phyloP scores from a whole-genome alignment of 2,329 filamentous ascomycete genomes.

The Colletotrichum gloeosporioides region DNA sequence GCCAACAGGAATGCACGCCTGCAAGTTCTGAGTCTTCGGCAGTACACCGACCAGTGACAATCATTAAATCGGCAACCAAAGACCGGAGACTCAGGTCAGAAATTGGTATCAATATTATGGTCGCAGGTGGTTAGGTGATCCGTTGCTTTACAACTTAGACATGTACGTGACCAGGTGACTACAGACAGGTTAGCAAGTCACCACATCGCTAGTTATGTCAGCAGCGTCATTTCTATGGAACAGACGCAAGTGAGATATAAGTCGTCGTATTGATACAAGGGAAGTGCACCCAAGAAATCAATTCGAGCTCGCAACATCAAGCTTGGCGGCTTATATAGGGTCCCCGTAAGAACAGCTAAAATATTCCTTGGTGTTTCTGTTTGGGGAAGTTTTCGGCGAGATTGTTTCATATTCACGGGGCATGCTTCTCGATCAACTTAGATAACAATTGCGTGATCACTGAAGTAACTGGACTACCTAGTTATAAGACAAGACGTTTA shows the following conservation, averaged over 20 bases:
- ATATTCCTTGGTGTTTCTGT: neutral
- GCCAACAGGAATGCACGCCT: neutral
- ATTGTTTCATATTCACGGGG: neutral
- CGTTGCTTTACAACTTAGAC: neutral
- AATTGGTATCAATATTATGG: neutral
- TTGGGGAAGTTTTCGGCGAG: neutral
- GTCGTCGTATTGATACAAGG: neutral
- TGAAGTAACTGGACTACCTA: neutral
- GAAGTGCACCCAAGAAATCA: neutral
- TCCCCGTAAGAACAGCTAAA: neutral
- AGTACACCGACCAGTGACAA: neutral
- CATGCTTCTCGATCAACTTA: neutral
- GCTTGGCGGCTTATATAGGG: neutral
- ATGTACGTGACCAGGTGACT: neutral
- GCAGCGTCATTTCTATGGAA: too few species aligned
- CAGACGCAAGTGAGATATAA: neutral
- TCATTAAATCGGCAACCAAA: neutral
- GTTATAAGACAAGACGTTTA: neutral
- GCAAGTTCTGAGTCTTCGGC: neutral
- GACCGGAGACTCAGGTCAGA: rapidly evolving
- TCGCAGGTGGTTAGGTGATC: neutral
- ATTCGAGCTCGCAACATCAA: neutral
- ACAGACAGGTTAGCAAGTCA: neutral
- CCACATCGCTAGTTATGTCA: neutral
- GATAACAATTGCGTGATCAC: neutral